Percentiles rank a stretch among this genome's conserved stretches.
Conservation (phyloP, 148 eudicot genomes). For the Agrostemma githago region DNA sequence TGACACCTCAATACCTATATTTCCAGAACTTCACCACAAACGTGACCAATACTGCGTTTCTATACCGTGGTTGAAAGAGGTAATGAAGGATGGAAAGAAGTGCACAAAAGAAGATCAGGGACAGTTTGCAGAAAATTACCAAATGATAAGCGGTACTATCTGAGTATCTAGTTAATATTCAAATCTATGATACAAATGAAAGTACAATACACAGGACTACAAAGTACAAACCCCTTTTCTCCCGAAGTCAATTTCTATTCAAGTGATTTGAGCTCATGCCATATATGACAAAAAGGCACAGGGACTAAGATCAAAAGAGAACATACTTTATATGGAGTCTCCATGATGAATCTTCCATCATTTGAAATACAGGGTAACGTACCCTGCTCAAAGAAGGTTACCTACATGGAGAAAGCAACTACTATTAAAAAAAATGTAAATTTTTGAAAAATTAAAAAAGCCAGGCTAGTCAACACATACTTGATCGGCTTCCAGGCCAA, state of each 20-base stretch:
- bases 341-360: conserved; percentile 95
- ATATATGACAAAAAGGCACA: neutral
- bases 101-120: neutral
- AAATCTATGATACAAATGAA: neutral
- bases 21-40: neutral
- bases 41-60: neutral
- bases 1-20: neutral
- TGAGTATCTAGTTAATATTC: neutral
- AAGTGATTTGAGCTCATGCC: neutral
- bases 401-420: conserved; percentile 38
- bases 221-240: neutral
- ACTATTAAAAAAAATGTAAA: neutral
- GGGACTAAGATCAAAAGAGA: conserved; percentile 13
- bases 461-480: conserved; percentile 31
- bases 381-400: conserved; percentile 92
- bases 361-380: conserved; percentile 91
- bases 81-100: neutral
- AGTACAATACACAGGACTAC: neutral
- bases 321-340: conserved; percentile 78
- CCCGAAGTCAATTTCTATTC: neutral
- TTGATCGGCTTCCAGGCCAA: conserved; percentile 93
- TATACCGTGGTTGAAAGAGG: neutral
- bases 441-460: neutral
- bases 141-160: neutral
- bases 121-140: neutral